Base-by-base conservation (phyloP, 768 basidiomycete species). In the Auriscalpium orientale region DNA sequence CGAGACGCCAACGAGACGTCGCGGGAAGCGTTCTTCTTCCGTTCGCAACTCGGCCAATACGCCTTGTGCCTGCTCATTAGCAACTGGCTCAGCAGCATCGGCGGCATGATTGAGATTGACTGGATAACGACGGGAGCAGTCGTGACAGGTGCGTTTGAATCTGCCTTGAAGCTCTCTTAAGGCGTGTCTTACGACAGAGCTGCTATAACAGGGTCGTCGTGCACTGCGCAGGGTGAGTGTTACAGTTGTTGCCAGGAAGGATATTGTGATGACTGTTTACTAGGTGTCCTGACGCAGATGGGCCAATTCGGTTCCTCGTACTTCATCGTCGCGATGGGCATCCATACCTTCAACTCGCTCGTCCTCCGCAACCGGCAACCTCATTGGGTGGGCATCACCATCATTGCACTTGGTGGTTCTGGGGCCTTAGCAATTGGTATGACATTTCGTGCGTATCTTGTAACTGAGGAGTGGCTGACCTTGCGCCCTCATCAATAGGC, bases 1-100 rank as follows among this genome's bases (percentile, higher is more conserved):
- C 52, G 63, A 54, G 37, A 58, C 66, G 35, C 59, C 56, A 16
- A 49, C 62, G 43, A 51, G 10, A 33, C 43, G 20, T 55, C 62
- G 4, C 65, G 67, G 35, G 81, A 82, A 66, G 79, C 76, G 44
- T 70, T 81, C 57, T 87, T 89, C 68, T 87, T 89, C 68, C 76
- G 78, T 55, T 86, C 85, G 8, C 85, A 86, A 59, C 76, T 88
- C 13, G 88, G 88, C 1, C 77, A 79, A 50, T 88, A 87, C 65
- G 77, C 79, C n/a, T 75, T 73, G 40, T 86, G 81, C 63, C 72
- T 90, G 55, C 72, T 88, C 57, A 60, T 83, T 28, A 77, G 78
- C 57, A 83, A 87, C 66, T 69, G 80, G 53, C 70, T 83, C 64
- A 79, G 71, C 55, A 74, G 77, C 35, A 51, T 74, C 15, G 74